Base-by-base conservation (phyloP, 257 asterid genomes). In the Primulina huaijiensis region DNA sequence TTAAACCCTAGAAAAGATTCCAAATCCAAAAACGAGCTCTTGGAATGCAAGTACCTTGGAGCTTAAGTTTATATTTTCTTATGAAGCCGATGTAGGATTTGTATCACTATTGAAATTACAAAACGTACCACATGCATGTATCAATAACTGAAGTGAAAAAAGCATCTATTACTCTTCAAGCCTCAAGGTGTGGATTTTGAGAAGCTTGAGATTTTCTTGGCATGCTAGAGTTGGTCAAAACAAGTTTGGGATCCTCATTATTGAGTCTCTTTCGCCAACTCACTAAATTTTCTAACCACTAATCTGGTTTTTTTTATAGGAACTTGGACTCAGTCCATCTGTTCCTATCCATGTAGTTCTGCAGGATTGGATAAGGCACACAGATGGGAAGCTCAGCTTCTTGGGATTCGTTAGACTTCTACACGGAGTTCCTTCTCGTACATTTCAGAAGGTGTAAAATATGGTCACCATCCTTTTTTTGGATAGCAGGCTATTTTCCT, bases 331-430 rank as follows among this genome's bases (percentile, higher is more conserved):
- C 1, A 73, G 89, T 72, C 94, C 96, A 27, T 92, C 98, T 2
- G 95, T 92, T 56, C 96, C 98, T 0, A 88, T 92, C 74, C 97
- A 92, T 46, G 97, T 89, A 74, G 96, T 92, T 31, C 92, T 92
- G 34, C 90, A 92, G 73, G 98, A 92, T 70, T 92, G 98, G 98
- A 88, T 92, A 70, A 74, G 98, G 68, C 98, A 88, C 58, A 80
- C 92, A 0, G 98, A 92, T 1, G 98, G 98, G 64, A 92, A 92
- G 81, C 97, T 92, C 68, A 92, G 98, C 81, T 90, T 92, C 85
- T 78, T 90, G 80, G 98, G 98, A 19, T 90, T 92, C 34, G 95
- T 92, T 38, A 75, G 90, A 38, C 98, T 92, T 78, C 89, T 92
- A 16, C 98, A 90, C 25, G 98, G 97, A 25, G 81, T 88, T 43